phyloP scores from a whole-genome alignment of 495 filamentous ascomycete genomes.

The Tetracladium setigerum region DNA sequence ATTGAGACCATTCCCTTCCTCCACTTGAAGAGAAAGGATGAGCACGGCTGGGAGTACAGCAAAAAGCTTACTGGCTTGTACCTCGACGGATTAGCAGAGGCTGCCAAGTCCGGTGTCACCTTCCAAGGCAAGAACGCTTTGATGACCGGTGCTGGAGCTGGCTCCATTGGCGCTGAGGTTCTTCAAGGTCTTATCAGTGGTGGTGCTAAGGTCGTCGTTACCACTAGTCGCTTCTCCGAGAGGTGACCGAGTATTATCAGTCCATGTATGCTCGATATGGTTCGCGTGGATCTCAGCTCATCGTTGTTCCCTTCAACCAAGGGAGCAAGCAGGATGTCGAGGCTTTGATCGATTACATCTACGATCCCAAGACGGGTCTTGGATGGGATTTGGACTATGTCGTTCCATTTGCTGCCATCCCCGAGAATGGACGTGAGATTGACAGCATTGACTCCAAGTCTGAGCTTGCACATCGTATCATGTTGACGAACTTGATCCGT shows the following conservation, averaged over 20 bases:
- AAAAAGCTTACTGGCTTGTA: constrained; percentile 94
- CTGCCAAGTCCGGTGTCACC: constrained; percentile 76
- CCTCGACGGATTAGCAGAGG: constrained; percentile 81
- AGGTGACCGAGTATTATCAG: constrained; percentile 99
- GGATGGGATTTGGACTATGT: constrained; percentile 98
- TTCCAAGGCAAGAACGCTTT: constrained; percentile 94
- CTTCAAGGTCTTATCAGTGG: constrained; percentile 94
- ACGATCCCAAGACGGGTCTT: constrained; percentile 91
- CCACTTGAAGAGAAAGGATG: constrained; percentile 89
- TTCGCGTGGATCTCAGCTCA: constrained; percentile 87
- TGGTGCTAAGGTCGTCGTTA: constrained; percentile 92
- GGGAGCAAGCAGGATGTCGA: constrained; percentile 97
- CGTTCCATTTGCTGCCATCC: constrained; percentile 94
- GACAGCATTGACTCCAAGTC: constrained; percentile 97
- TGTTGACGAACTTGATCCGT: constrained; percentile 94
- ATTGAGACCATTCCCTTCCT: constrained; percentile 97
- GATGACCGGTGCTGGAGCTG: constrained; percentile 97
- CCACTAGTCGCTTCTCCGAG: constrained; percentile 93
- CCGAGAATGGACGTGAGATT: constrained; percentile 96
- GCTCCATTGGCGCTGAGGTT: constrained; percentile 97
- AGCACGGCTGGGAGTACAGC: constrained; percentile 97
- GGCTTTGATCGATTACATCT: constrained; percentile 89
- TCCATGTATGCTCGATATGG: constrained; percentile 94
- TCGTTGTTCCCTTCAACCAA: constrained; percentile 98
- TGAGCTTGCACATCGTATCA: constrained; percentile 96